Evolutionary conservation across 2,329 filamentous ascomycete species (phyloP).

Genomic region (Ophiostoma triangulosporum): DNA sequence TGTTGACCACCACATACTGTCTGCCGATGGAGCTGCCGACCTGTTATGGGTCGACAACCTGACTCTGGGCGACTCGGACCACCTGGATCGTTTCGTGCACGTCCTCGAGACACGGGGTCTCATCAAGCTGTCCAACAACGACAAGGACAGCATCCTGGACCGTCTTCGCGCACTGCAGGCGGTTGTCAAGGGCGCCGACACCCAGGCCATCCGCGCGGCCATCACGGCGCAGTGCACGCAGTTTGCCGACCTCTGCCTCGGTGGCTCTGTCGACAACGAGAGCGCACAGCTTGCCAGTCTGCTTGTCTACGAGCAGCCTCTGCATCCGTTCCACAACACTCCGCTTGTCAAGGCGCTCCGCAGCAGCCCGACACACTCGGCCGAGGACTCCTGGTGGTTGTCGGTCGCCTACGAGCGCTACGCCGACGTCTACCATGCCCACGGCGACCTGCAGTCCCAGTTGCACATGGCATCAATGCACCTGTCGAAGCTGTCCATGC

Average conservation of each 20-base stretch:
- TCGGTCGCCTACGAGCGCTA: slow-evolving; percentile 38
- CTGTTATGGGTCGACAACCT: slow-evolving; percentile 33
- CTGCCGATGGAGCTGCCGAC: slow-evolving; percentile 19
- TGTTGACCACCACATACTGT: slow-evolving; percentile 20
- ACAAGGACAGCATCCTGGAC: background rate
- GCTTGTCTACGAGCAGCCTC: slow-evolving; percentile 26
- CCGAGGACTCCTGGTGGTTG: slow-evolving; percentile 30
- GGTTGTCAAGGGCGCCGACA: slow-evolving; percentile 20
- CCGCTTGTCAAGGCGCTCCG: slow-evolving; percentile 33
- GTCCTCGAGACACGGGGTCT: slow-evolving; percentile 3
- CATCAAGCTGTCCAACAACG: background rate
- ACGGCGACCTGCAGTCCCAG: slow-evolving; percentile 28
- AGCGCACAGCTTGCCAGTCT: background rate
- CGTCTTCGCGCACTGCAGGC: slow-evolving; percentile 13
- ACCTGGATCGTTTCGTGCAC: slow-evolving; percentile 20
- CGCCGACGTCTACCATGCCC: slow-evolving; percentile 29
- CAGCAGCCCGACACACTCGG: background rate
- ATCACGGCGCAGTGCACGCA: slow-evolving; percentile 20
- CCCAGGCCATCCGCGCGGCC: slow-evolving; percentile 20
- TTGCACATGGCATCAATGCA: slow-evolving; percentile 24
- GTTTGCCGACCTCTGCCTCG: background rate
- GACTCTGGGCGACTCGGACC: slow-evolving; percentile 30
- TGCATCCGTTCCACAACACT: slow-evolving; percentile 47
- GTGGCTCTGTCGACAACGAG: background rate
- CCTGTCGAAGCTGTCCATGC: slow-evolving; percentile 34